Evolutionary conservation across 257 asterid genomes (phyloP).

Genomic region (Solanum phureja): DNA sequence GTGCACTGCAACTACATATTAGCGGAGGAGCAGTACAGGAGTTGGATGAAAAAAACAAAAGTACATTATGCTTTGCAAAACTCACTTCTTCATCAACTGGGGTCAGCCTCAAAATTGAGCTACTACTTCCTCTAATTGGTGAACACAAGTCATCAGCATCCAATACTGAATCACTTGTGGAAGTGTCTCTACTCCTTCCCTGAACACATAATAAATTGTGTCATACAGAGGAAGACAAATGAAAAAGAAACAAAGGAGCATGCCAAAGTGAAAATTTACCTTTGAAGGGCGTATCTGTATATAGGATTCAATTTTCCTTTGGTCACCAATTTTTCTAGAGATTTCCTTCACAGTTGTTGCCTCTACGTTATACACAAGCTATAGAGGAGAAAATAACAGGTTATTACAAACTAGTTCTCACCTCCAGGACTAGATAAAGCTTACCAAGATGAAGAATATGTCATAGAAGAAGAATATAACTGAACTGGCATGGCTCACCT

Average conservation of each 20-base stretch:
- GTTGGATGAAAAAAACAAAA: background rate
- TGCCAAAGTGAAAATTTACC: slow-evolving; percentile 22
- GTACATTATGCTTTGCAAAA: background rate
- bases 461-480: background rate
- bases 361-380: slow-evolving; percentile 59
- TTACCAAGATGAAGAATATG: background rate
- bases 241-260: background rate
- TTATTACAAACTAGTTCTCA: background rate
- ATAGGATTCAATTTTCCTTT: slow-evolving; percentile 31
- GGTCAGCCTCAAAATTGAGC: slow-evolving; percentile 19
- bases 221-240: background rate
- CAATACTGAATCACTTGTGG: slow-evolving; percentile 45
- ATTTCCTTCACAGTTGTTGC: slow-evolving; percentile 37
- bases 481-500: slow-evolving; percentile 31
- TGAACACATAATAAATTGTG: slow-evolving; percentile 12
- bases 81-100: slow-evolving; percentile 77
- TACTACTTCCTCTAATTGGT: slow-evolving; percentile 33
- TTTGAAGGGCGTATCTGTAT: slow-evolving; percentile 30
- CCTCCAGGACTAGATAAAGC: background rate
- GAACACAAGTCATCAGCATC: slow-evolving; percentile 46
- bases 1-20: background rate
- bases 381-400: slow-evolving; percentile 2
- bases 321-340: slow-evolving; percentile 30
- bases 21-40: background rate
- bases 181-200: slow-evolving; percentile 49